A percentile compares a stretch with the other conserved stretches of the same genome.
Conservation (phyloP, 2,329 filamentous ascomycete species). For the Verticillium longisporum region DNA sequence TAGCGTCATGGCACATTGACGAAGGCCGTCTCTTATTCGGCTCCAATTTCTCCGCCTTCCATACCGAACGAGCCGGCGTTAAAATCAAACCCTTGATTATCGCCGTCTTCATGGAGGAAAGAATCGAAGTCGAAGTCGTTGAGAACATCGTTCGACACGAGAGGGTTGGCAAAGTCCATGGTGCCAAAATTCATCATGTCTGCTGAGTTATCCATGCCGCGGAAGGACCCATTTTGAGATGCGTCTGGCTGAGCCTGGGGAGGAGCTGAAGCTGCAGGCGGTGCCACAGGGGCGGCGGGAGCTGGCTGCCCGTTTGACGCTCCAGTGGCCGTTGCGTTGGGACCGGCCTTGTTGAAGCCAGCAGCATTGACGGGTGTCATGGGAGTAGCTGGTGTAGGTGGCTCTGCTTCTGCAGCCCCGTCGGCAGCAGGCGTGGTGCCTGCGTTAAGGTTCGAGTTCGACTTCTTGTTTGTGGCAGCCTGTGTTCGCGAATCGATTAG, state of each 20-base stretch:
- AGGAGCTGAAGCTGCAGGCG: conserved; percentile 34
- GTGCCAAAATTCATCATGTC: conserved; percentile 39
- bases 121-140: conserved; percentile 64
- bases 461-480: conserved; percentile 57
- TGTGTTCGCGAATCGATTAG: conserved; percentile 17
- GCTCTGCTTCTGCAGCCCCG: conserved; percentile 46
- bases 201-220: conserved; percentile 25
- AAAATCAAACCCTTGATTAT: conserved; percentile 48
- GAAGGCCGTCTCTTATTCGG: conserved; percentile 39
- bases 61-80: conserved; percentile 42
- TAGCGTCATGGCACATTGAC: no score
- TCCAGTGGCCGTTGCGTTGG: conserved; percentile 28
- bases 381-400: conserved; percentile 55
- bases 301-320: conserved; percentile 19
- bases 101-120: conserved; percentile 53
- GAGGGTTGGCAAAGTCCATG: conserved; percentile 51
- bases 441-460: conserved; percentile 44
- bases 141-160: conserved; percentile 48
- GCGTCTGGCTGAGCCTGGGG: conserved; percentile 40
- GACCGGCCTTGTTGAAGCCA: conserved; percentile 41
- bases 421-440: conserved; percentile 54
- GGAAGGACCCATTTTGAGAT: conserved; percentile 34
- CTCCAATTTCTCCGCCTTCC: conserved; percentile 51
- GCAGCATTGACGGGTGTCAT: conserved; percentile 50
- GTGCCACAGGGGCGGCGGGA: conserved; percentile 20